Base-by-base conservation (phyloP, 2,329 filamentous ascomycete genomes). In the Chaetothyriales sp. region DNA sequence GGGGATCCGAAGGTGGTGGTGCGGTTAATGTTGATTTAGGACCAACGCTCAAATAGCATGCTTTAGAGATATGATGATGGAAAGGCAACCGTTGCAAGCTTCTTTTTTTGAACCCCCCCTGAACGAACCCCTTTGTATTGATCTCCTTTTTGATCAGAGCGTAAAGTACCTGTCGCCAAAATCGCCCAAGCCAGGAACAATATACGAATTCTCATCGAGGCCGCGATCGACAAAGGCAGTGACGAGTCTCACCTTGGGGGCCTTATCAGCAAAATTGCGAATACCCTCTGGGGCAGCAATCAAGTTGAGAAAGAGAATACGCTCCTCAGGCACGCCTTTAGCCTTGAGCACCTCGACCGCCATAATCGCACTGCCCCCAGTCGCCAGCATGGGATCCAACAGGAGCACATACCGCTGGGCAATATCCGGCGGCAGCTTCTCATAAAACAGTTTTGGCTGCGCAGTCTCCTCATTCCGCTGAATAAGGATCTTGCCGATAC, bases 381-480 rank as follows among this genome's bases (percentile, higher is more conserved):
- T 98, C 52, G 92, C 92, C 70, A 98, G 89, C 92, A 98, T 98
- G n/a, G 92, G 92, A 65, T 98, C 92, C 45, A 98, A 71, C 44
- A 98, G 73, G 53, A 98, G 72, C 36, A 95, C 90, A 89, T 92
- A 98, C 66, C 92, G 76, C 50, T 90, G 78, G 20, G 84, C 79
- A 66, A 98, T 95, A 65, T 98, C 92, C 64, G 87, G 83, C 5
- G 92, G 92, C 39, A 98, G 77, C 72, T 98, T 98, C 63, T 96
- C 90, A 69, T 96, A 98, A 69, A 96, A 98, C 9, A 98, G 76
- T 67, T 88, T 92, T 10, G 92, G 92, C 71, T 83, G 79, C 49
- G 83, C 78, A 1, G 92, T 96, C 70, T 96, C 92, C 69, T 98
- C 92, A 61, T 98, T 92, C 51, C 92, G 76, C 70, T 98, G 92